phyloP scores from a whole-genome alignment of 179 eudicot genomes.

The Silene noctiflora region DNA sequence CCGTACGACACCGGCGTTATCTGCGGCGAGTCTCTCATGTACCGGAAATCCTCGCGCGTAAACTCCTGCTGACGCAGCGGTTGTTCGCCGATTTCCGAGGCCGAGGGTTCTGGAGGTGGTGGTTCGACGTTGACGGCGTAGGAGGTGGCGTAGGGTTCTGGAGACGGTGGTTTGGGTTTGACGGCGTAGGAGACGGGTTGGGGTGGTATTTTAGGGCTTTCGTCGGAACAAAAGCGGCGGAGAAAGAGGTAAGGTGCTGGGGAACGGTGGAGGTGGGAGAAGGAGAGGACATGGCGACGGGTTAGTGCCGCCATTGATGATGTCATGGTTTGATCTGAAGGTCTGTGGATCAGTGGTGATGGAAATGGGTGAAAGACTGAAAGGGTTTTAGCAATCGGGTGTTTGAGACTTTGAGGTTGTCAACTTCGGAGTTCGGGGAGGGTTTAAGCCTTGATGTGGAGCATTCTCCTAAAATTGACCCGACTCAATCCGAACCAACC shows the following conservation, averaged over 20 bases:
- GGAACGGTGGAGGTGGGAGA: constrained; percentile 43
- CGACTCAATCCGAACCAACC: too few species aligned
- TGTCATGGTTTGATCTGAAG: background rate
- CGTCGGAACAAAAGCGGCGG: constrained; percentile 28
- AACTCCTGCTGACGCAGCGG: constrained; percentile 12
- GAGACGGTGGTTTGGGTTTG: constrained; percentile 40
- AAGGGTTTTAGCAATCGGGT: constrained; percentile 22
- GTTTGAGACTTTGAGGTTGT: too few species aligned
- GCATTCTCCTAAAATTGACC: too few species aligned
- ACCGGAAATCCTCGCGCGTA: constrained; percentile 68
- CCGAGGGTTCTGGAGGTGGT: background rate
- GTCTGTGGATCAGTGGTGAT: background rate
- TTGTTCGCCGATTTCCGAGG: background rate
- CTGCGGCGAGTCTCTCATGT: constrained; percentile 46
- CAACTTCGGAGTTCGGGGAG: too few species aligned
- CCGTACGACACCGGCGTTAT: constrained; percentile 44
- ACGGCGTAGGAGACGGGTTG: constrained; percentile 58
- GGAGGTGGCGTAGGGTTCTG: constrained; percentile 36
- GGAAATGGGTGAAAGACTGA: background rate
- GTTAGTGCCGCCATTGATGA: constrained; percentile 50
- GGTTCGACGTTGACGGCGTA: constrained; percentile 44
- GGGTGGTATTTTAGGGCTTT: constrained; percentile 12
- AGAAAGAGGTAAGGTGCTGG: constrained; percentile 27
- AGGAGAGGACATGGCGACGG: constrained; percentile 34
- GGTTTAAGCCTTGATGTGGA: too few species aligned